Percentiles rank a stretch among this genome's conserved stretches.
These are phyloP conservation scores for Pisolithus albus DNA, from an alignment of 768 basidiomycete genomes.

Conservation along the genomic window DNA sequence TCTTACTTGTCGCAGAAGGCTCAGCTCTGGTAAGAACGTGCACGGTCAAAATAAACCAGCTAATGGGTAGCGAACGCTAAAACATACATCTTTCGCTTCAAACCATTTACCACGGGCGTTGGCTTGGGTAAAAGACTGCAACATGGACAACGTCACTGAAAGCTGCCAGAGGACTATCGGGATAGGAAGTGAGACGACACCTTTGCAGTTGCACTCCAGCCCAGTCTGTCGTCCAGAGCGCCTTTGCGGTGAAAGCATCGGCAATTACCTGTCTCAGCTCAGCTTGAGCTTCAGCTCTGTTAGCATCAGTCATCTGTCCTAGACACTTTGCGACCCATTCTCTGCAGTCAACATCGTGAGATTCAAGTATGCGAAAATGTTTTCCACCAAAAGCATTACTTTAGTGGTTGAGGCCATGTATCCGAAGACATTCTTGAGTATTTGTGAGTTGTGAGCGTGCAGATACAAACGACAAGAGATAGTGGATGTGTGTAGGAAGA, in stretches of 20 bases:
- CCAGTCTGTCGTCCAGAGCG: slow-evolving; percentile 95
- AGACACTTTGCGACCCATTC: slow-evolving; percentile 94
- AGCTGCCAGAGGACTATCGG: slow-evolving; percentile 6
- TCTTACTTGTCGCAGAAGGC: slow-evolving; percentile 42
- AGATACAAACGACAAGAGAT: not conserved
- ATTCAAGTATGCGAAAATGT: not conserved
- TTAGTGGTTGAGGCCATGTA: slow-evolving; percentile 75
- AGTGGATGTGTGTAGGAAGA: no score
- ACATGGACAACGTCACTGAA: slow-evolving; percentile 18
- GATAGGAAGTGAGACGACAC: slow-evolving; percentile 32
- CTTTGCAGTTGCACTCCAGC: slow-evolving; percentile 77
- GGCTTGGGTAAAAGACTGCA: slow-evolving; percentile 57
- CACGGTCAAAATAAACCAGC: slow-evolving; percentile 11
- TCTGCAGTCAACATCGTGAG: slow-evolving; percentile 38
- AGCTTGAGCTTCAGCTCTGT: slow-evolving; percentile 80
- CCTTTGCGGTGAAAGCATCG: slow-evolving; percentile 78
- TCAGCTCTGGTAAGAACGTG: slow-evolving; percentile 30
- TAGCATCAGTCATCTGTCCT: slow-evolving; percentile 83
- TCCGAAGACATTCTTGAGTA: slow-evolving; percentile 54
- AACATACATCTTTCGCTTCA: slow-evolving; percentile 69
- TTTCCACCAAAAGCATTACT: slow-evolving; percentile 37
- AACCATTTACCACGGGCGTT: slow-evolving; percentile 38
- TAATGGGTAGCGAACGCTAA: not conserved
- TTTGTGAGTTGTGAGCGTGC: not conserved
- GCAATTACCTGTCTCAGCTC: slow-evolving; percentile 97